A percentile compares a stretch with the other conserved stretches of the same genome.
These are phyloP conservation scores for Oenanthe sinensis DNA, from an alignment of 129 eudicot species.

Conservation along the genomic window DNA sequence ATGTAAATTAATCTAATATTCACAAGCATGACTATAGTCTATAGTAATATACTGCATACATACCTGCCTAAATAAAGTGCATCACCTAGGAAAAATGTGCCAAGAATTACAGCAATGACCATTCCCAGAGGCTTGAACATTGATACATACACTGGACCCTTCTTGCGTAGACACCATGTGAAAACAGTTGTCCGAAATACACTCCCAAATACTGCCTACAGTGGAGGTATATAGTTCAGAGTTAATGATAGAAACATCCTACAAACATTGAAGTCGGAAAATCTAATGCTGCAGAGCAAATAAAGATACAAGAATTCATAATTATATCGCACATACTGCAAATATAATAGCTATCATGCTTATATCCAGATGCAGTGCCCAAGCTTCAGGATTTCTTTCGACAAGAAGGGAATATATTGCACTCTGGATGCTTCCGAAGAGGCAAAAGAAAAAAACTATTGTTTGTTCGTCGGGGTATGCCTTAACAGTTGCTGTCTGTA, in stretches of 20 bases:
- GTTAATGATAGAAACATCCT: too few relatives aligned
- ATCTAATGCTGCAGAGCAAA: neutral
- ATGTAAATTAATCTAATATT: neutral
- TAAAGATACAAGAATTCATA: neutral
- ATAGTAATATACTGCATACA: neutral
- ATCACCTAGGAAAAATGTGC: slow-evolving; percentile 45
- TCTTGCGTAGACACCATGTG: slow-evolving; percentile 52
- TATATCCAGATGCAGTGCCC: slow-evolving; percentile 32
- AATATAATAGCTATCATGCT: slow-evolving; percentile 38
- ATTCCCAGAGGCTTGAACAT: slow-evolving; percentile 54
- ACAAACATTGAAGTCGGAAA: neutral
- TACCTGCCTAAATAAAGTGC: slow-evolving; percentile 59
- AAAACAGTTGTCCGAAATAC: slow-evolving; percentile 31
- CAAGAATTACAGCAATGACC: slow-evolving; percentile 49
- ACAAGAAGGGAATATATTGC: slow-evolving; percentile 27
- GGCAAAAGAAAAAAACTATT: slow-evolving; percentile 45
- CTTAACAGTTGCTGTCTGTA: slow-evolving; percentile 45
- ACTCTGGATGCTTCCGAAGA: slow-evolving; percentile 41
- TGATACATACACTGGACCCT: slow-evolving; percentile 57
- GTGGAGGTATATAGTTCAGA: neutral
- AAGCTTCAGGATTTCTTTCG: slow-evolving; percentile 23
- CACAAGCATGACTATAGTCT: neutral
- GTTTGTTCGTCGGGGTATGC: slow-evolving; percentile 47
- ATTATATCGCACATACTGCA: slow-evolving; percentile 26
- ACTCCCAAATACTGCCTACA: slow-evolving; percentile 37